phyloP scores from a whole-genome alignment of 441 rosid genomes.

The Adansonia grandidieri region DNA sequence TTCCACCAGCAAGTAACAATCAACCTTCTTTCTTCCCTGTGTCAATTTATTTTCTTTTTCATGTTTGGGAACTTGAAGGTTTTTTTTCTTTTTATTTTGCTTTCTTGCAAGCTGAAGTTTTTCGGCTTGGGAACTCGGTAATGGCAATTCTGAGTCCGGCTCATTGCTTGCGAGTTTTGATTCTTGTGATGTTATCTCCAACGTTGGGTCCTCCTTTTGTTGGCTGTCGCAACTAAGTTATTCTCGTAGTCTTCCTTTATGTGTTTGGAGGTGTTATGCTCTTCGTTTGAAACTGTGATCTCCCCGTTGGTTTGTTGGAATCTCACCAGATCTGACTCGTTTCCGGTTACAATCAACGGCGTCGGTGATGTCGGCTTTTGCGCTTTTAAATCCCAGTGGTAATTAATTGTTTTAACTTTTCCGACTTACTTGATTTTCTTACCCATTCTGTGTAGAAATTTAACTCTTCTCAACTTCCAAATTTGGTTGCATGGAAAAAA shows the following conservation, averaged over 20 bases:
- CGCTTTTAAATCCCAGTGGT: constrained; percentile 40
- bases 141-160: constrained; percentile 44
- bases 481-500: neutral
- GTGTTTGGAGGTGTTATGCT: constrained; percentile 28
- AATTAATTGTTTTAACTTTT: constrained; percentile 17
- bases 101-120: constrained; percentile 23
- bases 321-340: constrained; percentile 55
- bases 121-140: constrained; percentile 31
- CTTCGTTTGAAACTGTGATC: constrained; percentile 35
- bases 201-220: constrained; percentile 41
- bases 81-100: neutral
- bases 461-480: neutral
- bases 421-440: neutral
- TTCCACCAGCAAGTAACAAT: constrained; percentile 42
- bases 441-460: constrained; percentile 1
- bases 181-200: constrained; percentile 29
- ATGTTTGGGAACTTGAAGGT: constrained; percentile 8
- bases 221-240: constrained; percentile 33
- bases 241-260: constrained; percentile 38
- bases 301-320: constrained; percentile 41
- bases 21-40: constrained; percentile 17
- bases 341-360: constrained; percentile 33
- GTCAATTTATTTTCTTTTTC: neutral
- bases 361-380: constrained; percentile 62
- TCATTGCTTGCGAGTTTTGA: constrained; percentile 40